Percentiles rank a stretch among this genome's conserved stretches.
phyloP scores from a whole-genome alignment of 805 yeast genomes.

The Lachancea fermentati region DNA sequence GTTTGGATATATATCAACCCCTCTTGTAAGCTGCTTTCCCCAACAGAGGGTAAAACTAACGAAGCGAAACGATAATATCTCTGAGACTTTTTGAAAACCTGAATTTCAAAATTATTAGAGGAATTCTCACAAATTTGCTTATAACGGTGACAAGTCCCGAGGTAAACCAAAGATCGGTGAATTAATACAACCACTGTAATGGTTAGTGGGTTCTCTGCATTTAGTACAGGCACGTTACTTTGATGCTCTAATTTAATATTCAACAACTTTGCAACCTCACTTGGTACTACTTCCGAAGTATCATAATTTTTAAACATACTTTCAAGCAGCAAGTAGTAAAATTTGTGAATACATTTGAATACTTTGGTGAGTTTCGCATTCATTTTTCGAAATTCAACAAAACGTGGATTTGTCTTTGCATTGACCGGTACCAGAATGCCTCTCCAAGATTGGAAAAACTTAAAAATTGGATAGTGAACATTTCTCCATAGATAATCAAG shows the following conservation, averaged over 20 bases:
- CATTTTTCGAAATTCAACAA: constrained; percentile 9
- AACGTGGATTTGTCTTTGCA: constrained; percentile 6
- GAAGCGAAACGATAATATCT: constrained; percentile 48
- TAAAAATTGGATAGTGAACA: constrained; percentile 13
- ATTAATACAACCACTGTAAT: constrained; percentile 5
- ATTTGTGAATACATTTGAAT: constrained; percentile 11
- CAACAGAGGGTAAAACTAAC: constrained; percentile 56
- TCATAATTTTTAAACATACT: constrained; percentile 3
- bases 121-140: constrained; percentile 44
- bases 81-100: constrained; percentile 41
- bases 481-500: constrained; percentile 35
- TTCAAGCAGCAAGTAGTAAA: constrained; percentile 11
- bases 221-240: not conserved
- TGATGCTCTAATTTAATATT: constrained; percentile 1
- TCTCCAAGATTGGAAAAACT: constrained; percentile 11
- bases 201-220: constrained; percentile 1
- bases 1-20: constrained; percentile 26
- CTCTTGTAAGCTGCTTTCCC: constrained; percentile 44
- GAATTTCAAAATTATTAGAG: constrained; percentile 33
- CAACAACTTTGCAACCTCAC: constrained; percentile 1
- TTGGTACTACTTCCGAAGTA: constrained; percentile 5
- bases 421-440: constrained; percentile 7
- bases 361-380: constrained; percentile 10
- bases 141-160: constrained; percentile 58
- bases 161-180: constrained; percentile 35